Base-by-base conservation (phyloP, 257 asterid genomes). In the Capsicum chinense region DNA sequence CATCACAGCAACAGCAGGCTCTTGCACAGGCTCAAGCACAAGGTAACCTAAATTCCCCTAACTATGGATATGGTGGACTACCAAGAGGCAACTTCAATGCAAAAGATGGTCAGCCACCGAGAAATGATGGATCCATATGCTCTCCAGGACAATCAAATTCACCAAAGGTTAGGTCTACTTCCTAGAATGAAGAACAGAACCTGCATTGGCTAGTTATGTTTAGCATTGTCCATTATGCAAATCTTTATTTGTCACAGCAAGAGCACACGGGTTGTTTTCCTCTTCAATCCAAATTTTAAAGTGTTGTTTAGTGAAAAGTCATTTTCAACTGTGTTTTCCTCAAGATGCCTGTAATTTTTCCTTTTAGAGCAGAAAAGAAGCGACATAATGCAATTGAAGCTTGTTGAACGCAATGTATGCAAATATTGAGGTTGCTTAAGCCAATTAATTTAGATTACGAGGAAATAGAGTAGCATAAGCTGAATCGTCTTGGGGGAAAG, bases 91-190 rank as follows among this genome's bases (percentile, higher is more conserved):
- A 87, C 85, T 91, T 91, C 81, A 94, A 86, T 86, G 85, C 93
- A 58, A 95, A 97, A 93, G 99, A 97, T 88, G 95, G 97, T 62
- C 99, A 92, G 79, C 95, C 97, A 56, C 91, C 93, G 2, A 93
- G 98, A 93, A 97, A 97, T 87, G 99, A 95, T 84, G 98, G 97
- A 84, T 90, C 99, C 83, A 91, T 97, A 84, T 97, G 99, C 91
- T 97, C 99, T 26, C 98, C 98, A 0, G 96, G 84, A 87, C 99
- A 94, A 85, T 92, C 99, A 86, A 95, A 93, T 91, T 97, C 99
- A 50, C 98, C 98, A 2, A 93, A 95, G 98, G 99, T 95, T 59
- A 37, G 52, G 83, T 64, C 52, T 21, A 35, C 19, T 74, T 39
- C 60, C 80, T 82, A 33, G 70, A 82, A 78, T 67, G 62, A 66